phyloP scores from a whole-genome alignment of 176 grass and related monocot genomes.

The Oryza australiensis region DNA sequence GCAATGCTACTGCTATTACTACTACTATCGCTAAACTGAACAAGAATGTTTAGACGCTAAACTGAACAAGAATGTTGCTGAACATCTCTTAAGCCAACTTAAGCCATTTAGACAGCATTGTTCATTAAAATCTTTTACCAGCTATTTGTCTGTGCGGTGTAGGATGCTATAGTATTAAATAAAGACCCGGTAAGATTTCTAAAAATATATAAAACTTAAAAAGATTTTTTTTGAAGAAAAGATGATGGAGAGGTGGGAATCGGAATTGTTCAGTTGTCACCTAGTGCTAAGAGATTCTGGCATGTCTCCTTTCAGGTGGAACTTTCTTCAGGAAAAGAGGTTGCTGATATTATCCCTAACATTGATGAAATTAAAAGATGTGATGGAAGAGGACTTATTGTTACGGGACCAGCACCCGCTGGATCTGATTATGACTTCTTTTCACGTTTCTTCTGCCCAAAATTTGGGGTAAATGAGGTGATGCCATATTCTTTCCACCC shows the following conservation, averaged over 20 bases:
- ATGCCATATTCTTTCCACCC: neutral
- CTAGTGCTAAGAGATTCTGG: neutral
- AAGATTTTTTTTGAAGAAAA: neutral
- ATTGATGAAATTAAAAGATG: conserved; percentile 53
- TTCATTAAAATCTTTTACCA: neutral
- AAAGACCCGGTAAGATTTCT: neutral
- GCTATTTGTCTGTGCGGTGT: neutral
- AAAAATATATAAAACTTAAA: neutral
- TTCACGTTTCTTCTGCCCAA: conserved; percentile 64
- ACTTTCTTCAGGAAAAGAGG: conserved; percentile 71
- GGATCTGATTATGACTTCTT: conserved; percentile 83
- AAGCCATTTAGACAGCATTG: too few species aligned
- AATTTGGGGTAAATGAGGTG: conserved; percentile 76
- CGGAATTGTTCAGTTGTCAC: neutral
- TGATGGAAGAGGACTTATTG: conserved; percentile 47
- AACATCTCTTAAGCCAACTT: too few species aligned
- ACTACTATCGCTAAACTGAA: too few species aligned
- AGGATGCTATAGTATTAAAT: neutral
- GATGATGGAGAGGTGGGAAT: neutral
- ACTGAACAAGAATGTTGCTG: neutral
- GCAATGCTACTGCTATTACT: neutral
- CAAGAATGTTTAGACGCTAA: too few species aligned
- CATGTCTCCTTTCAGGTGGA: conserved; percentile 57
- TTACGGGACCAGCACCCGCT: conserved; percentile 62
- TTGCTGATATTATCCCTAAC: conserved; percentile 56